Conservation (phyloP, 495 filamentous ascomycete genomes). For the Hypomontagnella submonticulosa region DNA sequence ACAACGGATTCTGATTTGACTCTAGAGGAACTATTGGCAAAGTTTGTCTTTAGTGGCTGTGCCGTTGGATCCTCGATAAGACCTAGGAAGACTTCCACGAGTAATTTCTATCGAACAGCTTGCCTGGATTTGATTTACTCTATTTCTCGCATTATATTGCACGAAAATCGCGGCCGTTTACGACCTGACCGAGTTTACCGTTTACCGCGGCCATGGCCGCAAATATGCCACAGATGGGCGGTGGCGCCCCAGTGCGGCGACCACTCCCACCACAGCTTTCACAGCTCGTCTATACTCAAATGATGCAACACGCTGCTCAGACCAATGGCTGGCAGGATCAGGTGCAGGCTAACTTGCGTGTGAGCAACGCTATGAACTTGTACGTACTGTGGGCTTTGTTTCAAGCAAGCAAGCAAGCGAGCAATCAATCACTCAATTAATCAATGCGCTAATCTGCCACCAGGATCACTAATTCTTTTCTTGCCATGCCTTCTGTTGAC, state of each 20-base stretch:
- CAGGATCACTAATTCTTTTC: slow-evolving; percentile 56
- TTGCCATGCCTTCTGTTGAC: slow-evolving; percentile 50
- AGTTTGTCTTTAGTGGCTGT: neutral
- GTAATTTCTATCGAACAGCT: neutral
- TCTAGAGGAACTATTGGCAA: slow-evolving; percentile 21
- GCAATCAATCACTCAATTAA: no score
- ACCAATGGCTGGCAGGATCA: slow-evolving; percentile 50
- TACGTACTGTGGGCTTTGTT: slow-evolving; percentile 30
- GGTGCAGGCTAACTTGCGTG: slow-evolving; percentile 44
- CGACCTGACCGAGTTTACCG: slow-evolving; percentile 28
- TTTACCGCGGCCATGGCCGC: slow-evolving; percentile 60
- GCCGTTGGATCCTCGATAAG: neutral
- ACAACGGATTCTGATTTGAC: slow-evolving; percentile 42
- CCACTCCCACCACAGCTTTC: slow-evolving; percentile 51
- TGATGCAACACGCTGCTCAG: slow-evolving; percentile 32
- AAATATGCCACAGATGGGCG: slow-evolving; percentile 58
- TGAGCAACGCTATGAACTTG: slow-evolving; percentile 52
- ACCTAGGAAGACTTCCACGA: neutral
- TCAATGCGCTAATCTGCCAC: slow-evolving; percentile 27
- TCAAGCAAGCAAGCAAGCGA: neutral
- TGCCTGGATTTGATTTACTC: neutral
- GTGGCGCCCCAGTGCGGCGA: slow-evolving; percentile 42
- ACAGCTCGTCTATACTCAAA: slow-evolving; percentile 43
- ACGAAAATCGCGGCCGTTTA: slow-evolving; percentile 2
- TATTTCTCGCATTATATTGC: neutral